Evolutionary conservation across 805 yeast genomes (phyloP), one percentile per base, ranked within the genome.

Genomic region (Starmerella vaccinii): DNA sequence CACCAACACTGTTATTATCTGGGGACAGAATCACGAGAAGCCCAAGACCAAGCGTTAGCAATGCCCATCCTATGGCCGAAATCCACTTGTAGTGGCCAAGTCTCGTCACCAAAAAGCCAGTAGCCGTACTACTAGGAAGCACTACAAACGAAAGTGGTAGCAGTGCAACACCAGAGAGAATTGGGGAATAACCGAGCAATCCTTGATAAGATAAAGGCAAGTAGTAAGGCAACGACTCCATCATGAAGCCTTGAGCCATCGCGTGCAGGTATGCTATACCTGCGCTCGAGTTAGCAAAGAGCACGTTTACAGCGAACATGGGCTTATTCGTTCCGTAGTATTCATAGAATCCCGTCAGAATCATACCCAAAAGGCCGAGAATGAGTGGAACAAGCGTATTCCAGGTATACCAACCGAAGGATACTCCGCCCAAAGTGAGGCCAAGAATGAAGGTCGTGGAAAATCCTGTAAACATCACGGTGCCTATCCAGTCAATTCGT

Each of bases 391-490:
- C 56, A 4, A 79, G 72, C 4, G 76, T 75, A 7, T 75, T 71
- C 4, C 74, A 75, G 0, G 81, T 75, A 3, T 63, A 60, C 84
- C 84, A 80, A 1, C 75, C 63, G 58, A 62, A 72, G 34, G 70
- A 66, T 29, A 63, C 62, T 2, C 80, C 79, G 19, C 82, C 83
- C 57, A 77, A 71, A 0, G 81, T 71, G 27, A 79, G 60, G 0
- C 72, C 82, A 37, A 73, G 63, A 46, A 71, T 63, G 2, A 75
- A 52, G 37, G 77, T 57, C 4, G 77, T 75, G 39, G 72, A 55
- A 0, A 76, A 75, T 2, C 67, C 56, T 3, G 72, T 61, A 34
- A 77, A 54, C 16, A 76, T 54, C 21, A 68, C 56, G 2, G 73
- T 70, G 1, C 82, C 82, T 4, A 72, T 6, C 57, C 68, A 76